Evolutionary conservation across 352 stramenopile genomes (phyloP), one percentile per base, ranked within the genome.

Genomic region (Peronospora farinosa): DNA sequence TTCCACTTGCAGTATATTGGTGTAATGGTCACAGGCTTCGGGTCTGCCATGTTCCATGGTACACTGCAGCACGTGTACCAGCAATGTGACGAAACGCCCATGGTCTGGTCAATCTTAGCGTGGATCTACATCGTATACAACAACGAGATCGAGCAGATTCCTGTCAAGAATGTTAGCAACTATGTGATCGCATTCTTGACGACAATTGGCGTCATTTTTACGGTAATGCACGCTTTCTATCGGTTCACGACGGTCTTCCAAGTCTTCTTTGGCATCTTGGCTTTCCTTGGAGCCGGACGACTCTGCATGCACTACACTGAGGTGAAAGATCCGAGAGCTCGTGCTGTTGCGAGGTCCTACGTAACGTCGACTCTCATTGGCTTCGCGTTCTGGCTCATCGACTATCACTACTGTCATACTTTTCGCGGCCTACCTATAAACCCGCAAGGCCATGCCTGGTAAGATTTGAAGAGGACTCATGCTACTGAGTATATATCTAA

Each of bases 71-170:
- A 81, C 33, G 69, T 90, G 60, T 88, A 85, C 35, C 82, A 93
- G 59, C 82, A 90, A 48, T 88, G 69, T 25, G 82, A 93, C 47
- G 82, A 93, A 61, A 89, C 79, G 49, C 82, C 82, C 13, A 93
- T 91, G 80, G 70, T 94, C 42, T 94, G 78, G 77, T 77, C 74
- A 39, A 81, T 90, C 40, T 60, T 94, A 19, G 59, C 72, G 23
- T 91, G 79, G 78, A 71, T 88, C 49, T 90, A 89, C 61, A 93
- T 91, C 30, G 71, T 88, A 12, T 91, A 87, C 64, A 69, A 78
- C 47, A 84, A 87, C 43, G 76, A 86, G 55, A 80, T 86, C 43
- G 57, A 67, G 28, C 62, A 72, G 39, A 51, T 74, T 6, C 67
- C 66, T 0, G 58, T 88, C 25, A 55, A 56, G 10, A 56, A 72